Evolutionary conservation across 2,329 filamentous ascomycete species (phyloP).

Genomic region (Pseudogymnoascus destructans): DNA sequence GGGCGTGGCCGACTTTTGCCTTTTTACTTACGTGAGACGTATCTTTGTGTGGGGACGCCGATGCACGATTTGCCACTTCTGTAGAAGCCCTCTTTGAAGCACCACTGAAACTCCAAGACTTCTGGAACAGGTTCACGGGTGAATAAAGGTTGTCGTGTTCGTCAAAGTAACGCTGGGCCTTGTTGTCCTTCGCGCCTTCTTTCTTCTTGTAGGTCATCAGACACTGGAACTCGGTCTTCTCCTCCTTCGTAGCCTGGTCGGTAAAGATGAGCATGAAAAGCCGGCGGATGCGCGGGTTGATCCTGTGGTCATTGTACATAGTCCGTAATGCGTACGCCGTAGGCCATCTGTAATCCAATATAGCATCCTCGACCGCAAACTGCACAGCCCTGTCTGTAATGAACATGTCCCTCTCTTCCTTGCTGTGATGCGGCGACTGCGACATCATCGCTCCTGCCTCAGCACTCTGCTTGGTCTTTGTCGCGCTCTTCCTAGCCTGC

Average conservation of each 20-base stretch:
- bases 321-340: conserved; percentile 49
- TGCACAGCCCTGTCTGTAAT: conserved; percentile 41
- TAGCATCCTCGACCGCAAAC: conserved; percentile 43
- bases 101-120: not conserved
- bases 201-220: conserved; percentile 42
- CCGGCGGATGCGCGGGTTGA: conserved; percentile 38
- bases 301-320: conserved; percentile 44
- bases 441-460: not conserved
- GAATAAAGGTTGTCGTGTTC: conserved; percentile 2
- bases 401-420: conserved; percentile 17
- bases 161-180: conserved; percentile 1
- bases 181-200: conserved; percentile 36
- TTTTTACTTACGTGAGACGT: conserved; percentile 20
- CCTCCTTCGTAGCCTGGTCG: conserved; percentile 41
- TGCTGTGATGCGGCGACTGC: conserved; percentile 9
- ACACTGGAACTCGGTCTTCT: conserved; percentile 37
- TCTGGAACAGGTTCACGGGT: not conserved
- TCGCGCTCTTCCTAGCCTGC: conserved; percentile 2
- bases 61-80: not conserved
- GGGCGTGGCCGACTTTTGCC: conserved; percentile 18
- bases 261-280: conserved; percentile 46
- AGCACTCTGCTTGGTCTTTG: not conserved
- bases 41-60: conserved; percentile 16
- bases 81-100: conserved; percentile 3
- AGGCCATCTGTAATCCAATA: conserved; percentile 43